Conservation (phyloP, 257 asterid species). For the Solanum tarapatanum region DNA sequence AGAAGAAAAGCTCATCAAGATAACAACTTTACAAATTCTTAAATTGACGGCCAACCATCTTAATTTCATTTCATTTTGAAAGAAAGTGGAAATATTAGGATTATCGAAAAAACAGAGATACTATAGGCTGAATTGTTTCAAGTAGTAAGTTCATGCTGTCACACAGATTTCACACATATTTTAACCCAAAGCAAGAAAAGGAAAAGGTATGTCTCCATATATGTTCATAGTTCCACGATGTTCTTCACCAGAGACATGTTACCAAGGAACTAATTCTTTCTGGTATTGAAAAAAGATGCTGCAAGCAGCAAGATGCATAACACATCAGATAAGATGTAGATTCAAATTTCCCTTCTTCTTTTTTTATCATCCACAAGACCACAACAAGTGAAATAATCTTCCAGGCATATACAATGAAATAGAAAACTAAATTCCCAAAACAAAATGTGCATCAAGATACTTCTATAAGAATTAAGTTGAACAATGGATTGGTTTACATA, state of each 20-base stretch:
- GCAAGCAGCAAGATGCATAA: neutral
- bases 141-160: neutral
- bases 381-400: neutral
- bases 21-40: neutral
- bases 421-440: neutral
- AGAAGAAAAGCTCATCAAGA: neutral
- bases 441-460: neutral
- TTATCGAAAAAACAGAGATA: neutral
- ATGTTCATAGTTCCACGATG: neutral
- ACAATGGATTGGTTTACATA: neutral
- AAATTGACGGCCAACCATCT: neutral
- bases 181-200: neutral
- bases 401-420: neutral
- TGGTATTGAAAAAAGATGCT: neutral
- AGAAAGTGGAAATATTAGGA: neutral
- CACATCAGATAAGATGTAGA: neutral
- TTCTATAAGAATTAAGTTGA: neutral
- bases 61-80: neutral
- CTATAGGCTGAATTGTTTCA: neutral
- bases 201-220: neutral
- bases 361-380: neutral
- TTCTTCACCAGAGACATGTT: neutral
- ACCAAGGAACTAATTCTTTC: neutral
- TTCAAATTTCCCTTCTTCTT: no score
- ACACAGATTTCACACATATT: neutral